A percentile compares a stretch with the other conserved stretches of the same genome.
Conservation (phyloP, 129 eudicot genomes). For the Flaveria robusta region DNA sequence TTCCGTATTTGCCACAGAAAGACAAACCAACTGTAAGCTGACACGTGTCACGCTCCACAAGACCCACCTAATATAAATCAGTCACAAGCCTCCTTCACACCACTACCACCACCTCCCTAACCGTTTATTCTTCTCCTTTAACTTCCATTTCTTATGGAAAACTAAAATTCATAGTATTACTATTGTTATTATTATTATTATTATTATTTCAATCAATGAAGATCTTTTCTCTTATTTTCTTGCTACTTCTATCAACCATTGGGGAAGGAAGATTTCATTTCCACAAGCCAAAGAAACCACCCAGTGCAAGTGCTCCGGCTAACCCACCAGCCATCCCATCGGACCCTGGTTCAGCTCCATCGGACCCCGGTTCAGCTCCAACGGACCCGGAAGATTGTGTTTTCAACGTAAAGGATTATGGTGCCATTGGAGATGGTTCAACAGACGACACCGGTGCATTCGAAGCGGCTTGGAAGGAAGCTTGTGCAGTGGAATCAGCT, state of each 20-base stretch:
- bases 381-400: background rate
- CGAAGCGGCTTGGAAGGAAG: conserved; percentile 80
- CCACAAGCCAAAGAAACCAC: conserved; percentile 33
- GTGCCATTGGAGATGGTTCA: conserved; percentile 84
- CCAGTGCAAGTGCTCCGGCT: background rate
- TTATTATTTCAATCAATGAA: conserved; percentile 4
- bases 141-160: too few species aligned
- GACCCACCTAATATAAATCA: conserved; percentile 37
- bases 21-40: conserved; percentile 39
- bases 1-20: conserved; percentile 8
- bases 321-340: conserved; percentile 45
- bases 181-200: background rate
- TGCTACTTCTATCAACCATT: conserved; percentile 31
- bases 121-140: too few species aligned
- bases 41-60: conserved; percentile 38
- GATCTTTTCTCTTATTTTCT: background rate
- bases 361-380: too few species aligned
- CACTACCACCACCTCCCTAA: too few species aligned
- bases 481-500: conserved; percentile 80
- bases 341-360: conserved; percentile 1
- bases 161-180: too few species aligned
- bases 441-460: conserved; percentile 87
- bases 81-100: conserved; percentile 20
- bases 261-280: conserved; percentile 43
- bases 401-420: conserved; percentile 67